Percentiles rank a stretch among this genome's conserved stretches.
These are phyloP conservation scores for Cladosporium sp. DNA, from an alignment of 2,329 filamentous ascomycete genomes.

Conservation along the genomic window DNA sequence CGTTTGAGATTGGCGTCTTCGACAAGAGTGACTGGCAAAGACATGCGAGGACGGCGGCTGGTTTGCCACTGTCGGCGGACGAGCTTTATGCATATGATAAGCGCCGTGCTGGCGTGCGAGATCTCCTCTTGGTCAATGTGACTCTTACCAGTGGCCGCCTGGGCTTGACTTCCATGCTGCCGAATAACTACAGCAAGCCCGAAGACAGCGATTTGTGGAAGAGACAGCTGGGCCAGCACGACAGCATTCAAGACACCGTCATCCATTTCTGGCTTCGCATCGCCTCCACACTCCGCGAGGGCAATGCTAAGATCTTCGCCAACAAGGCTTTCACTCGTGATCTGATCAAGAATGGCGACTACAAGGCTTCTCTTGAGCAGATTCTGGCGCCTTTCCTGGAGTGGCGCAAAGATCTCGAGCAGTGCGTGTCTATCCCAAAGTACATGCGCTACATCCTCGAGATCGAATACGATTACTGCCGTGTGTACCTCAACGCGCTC, in stretches of 20 bases:
- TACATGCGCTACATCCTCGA: slow-evolving; percentile 71
- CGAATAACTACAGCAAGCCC: slow-evolving; percentile 42
- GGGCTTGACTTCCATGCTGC: slow-evolving; percentile 91
- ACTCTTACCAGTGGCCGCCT: slow-evolving; percentile 91
- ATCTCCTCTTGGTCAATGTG: slow-evolving; percentile 83
- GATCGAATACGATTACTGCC: slow-evolving; percentile 94
- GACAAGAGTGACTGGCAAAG: slow-evolving; percentile 67
- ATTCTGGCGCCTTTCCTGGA: slow-evolving; percentile 74
- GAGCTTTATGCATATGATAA: slow-evolving; percentile 74
- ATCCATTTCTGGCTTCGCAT: slow-evolving; percentile 91
- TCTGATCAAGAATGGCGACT: slow-evolving; percentile 80
- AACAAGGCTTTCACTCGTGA: slow-evolving; percentile 84
- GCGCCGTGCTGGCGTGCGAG: slow-evolving; percentile 75
- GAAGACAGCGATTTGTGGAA: slow-evolving; percentile 31
- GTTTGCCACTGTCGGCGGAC: slow-evolving; percentile 34
- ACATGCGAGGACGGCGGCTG: slow-evolving; percentile 48
- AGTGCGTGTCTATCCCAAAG: slow-evolving; percentile 50
- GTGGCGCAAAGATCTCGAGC: slow-evolving; percentile 80
- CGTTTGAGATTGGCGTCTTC: slow-evolving; percentile 93
- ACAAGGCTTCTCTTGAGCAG: slow-evolving; percentile 73
- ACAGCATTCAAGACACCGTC: slow-evolving; percentile 49
- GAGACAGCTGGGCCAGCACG: slow-evolving; percentile 25
- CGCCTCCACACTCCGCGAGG: slow-evolving; percentile 85
- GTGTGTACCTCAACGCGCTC: slow-evolving; percentile 91
- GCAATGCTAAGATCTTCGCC: slow-evolving; percentile 83